Evolutionary conservation across 169 alveolate species (phyloP).

Genomic region (Hammondia hammondi): DNA sequence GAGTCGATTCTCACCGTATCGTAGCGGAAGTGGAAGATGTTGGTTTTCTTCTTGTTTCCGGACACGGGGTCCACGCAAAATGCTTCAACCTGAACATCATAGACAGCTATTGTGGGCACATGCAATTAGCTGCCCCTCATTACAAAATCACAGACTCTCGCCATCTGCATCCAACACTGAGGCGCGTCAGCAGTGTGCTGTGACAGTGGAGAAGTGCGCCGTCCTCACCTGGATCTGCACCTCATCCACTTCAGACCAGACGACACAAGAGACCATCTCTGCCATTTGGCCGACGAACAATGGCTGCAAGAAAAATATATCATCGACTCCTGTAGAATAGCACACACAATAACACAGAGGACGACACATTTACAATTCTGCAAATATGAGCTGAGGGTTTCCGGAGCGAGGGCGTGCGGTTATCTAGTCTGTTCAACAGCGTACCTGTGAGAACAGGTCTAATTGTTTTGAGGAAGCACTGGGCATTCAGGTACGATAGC

Average conservation of each 20-base stretch:
- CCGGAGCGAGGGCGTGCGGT: neutral
- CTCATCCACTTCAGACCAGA: constrained; percentile 43
- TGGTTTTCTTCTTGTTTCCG: constrained; percentile 26
- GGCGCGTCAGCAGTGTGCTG: no score
- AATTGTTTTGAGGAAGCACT: constrained; percentile 25
- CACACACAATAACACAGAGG: neutral
- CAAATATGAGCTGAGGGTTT: neutral
- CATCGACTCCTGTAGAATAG: constrained; percentile 48
- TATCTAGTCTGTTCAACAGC: neutral
- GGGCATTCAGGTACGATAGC: constrained; percentile 67
- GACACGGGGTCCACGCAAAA: constrained; percentile 45
- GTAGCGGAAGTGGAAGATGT: constrained; percentile 45
- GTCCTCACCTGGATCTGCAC: constrained; percentile 47
- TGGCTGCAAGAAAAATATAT: constrained; percentile 45
- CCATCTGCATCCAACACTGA: no score
- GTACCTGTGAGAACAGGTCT: constrained; percentile 51
- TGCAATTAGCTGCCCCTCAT: neutral
- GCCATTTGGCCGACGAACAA: constrained; percentile 40
- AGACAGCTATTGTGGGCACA: neutral
- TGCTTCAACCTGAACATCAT: constrained; percentile 59
- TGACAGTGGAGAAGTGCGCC: neutral
- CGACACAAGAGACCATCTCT: constrained; percentile 20
- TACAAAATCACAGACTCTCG: neutral
- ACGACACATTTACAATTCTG: neutral
- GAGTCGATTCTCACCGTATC: constrained; percentile 36